Evolutionary conservation across 2,329 filamentous ascomycete species (phyloP), one percentile per base, ranked within the genome.

Genomic region (Passalora sequoiae): DNA sequence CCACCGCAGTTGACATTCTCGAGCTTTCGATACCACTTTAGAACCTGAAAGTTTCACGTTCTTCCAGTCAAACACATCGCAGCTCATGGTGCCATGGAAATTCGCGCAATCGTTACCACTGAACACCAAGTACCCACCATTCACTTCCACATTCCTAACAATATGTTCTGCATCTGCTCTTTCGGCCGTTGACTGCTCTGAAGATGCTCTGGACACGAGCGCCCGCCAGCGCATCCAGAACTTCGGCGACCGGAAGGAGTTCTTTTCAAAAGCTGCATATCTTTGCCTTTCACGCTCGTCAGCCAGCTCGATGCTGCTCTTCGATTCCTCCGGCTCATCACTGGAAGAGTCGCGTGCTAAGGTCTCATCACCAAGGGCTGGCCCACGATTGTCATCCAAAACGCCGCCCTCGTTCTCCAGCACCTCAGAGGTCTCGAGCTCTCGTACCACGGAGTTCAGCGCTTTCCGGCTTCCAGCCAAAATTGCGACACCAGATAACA

Each of bases 41-140:
- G 38, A 33, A 4, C 49, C 51, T n/a, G 21, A 44, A 3, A 54
- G 6, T 28, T 49, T 49, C 1, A 49, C 38, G 21, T 51, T 45
- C 17, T 49, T 40, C 49, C 51, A 54, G 13, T 38, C 46, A 12
- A 54, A 38, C 6, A 19, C 36, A 4, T 24, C 16, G 33, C 44
- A 49, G 20, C 37, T 47, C 2, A 54, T 37, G 4, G 48, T 54
- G 17, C 51, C 51, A 9, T 44, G 31, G 28, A 54, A 54, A 12
- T 33, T 49, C 10, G 40, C 41, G 29, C 51, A 54, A 10, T 44
- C 43, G 29, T 54, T 51, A 9, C 44, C 47, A 16, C 32, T 28
- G 44, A 51, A 54, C 2, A 54, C 49, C 7, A 54, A n/a, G 21
- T 54, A 54, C 3, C 51, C 51, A 10, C 35, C 24, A 10, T 49